Base-by-base conservation (phyloP, 2,329 filamentous ascomycete genomes). In the Penicillium italicum region DNA sequence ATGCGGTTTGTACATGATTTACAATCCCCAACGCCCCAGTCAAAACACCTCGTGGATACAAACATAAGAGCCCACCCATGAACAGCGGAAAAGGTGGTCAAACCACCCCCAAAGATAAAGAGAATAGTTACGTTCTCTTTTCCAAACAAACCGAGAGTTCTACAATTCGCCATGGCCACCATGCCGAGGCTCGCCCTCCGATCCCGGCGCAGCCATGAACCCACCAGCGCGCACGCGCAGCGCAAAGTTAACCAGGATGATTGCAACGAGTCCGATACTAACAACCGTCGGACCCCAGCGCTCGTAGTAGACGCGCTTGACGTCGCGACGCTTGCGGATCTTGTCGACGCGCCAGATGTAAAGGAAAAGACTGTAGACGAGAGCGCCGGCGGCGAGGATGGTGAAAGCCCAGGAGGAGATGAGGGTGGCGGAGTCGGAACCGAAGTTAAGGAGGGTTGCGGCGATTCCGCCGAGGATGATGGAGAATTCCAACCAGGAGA, bases 401-500 rank as follows among this genome's bases (percentile, higher is more conserved):
- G 91, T 97, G 73, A 97, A 99, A 1, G 85, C 81, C 69, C 86
- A 88, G 0, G 91, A 82, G 0, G 89, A 85, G 43, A 84, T 78
- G 60, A 95, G 85, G 6, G 87, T 85, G 20, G 85, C 73, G 42
- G 74, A 73, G 66, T 83, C 76, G 24, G 72, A 69, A 65, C 89
- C 85, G 71, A 97, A 91, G 78, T 96, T 92, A 62, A 96, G 82
- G 43, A 96, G 79, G 0, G 90, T 90, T 8, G 89, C 87, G 12
- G 91, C 90, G 65, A 96, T 93, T 28, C 89, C 88, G 65, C 90
- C 91, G 51, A 99, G 86, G 70, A 97, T 92, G 69, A 97, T 96
- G 47, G 89, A 93, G 76, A 96, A 97, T 74, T 99, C 93, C 66
- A 99, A 88, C 91, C 94, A 99, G 60, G 91, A 90, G 55, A 99